A percentile compares a stretch with the other conserved stretches of the same genome.
These are phyloP conservation scores for Daldinia grandis DNA, from an alignment of 495 filamentous ascomycete species.

Conservation along the genomic window DNA sequence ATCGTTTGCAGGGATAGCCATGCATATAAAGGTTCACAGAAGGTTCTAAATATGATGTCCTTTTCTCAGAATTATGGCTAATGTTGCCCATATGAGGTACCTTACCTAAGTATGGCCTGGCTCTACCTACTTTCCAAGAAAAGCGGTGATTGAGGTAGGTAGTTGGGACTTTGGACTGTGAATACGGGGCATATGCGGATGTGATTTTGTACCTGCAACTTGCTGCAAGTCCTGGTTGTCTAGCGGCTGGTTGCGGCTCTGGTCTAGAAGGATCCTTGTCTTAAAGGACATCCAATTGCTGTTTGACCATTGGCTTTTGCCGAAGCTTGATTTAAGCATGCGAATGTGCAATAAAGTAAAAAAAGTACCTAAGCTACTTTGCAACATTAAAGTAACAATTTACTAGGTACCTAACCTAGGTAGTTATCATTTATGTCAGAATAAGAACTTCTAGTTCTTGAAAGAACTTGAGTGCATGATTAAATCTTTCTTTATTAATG, in stretches of 20 bases:
- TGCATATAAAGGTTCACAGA: conserved; percentile 10
- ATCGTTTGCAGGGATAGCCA: not conserved
- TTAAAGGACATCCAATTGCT: not conserved
- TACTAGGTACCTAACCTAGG: too few relatives aligned
- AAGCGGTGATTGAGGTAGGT: not conserved
- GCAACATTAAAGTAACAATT: not conserved
- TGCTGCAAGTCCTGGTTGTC: conserved; percentile 31
- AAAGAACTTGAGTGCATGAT: too few relatives aligned
- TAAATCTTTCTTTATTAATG: too few relatives aligned
- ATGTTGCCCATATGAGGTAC: not conserved
- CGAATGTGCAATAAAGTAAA: not conserved
- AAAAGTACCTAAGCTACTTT: not conserved
- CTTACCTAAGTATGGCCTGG: too few relatives aligned
- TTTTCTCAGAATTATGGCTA: not conserved
- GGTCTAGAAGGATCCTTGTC: conserved; percentile 22
- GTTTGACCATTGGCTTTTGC: conserved; percentile 15
- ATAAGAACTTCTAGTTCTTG: too few relatives aligned
- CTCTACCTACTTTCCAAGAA: not conserved
- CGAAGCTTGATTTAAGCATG: not conserved
- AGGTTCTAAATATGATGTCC: not conserved
- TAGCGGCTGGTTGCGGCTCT: conserved; percentile 37
- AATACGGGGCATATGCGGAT: conserved; percentile 7
- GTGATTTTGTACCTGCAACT: conserved; percentile 10
- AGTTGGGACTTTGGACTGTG: not conserved
- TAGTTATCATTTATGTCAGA: too few relatives aligned